These are phyloP conservation scores for Hypomyces rosellus DNA, from an alignment of 2,329 filamentous ascomycete species.

Conservation along the genomic window DNA sequence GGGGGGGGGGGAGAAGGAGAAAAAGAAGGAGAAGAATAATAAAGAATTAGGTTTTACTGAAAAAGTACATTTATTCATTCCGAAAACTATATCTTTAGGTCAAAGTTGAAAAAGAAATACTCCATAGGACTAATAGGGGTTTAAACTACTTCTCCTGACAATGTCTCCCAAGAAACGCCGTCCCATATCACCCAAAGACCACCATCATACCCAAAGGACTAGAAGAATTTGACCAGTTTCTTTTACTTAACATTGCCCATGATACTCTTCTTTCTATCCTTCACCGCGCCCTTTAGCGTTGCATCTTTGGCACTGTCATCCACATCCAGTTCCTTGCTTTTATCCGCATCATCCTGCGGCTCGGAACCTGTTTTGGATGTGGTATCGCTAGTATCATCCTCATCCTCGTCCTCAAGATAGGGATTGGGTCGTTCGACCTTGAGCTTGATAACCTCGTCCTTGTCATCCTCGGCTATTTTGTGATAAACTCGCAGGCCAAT, in stretches of 20 bases:
- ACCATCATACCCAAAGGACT: neutral
- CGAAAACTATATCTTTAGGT: no score
- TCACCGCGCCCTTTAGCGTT: slow-evolving; percentile 29
- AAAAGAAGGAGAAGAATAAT: no score
- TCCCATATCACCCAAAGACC: neutral
- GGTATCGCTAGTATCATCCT: slow-evolving; percentile 17
- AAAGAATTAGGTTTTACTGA: no score
- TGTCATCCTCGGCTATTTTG: slow-evolving; percentile 32
- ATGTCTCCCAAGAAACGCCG: no score
- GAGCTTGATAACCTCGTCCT: slow-evolving; percentile 31
- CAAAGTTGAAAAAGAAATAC: no score
- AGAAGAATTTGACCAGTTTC: neutral
- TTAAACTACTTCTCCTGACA: no score
- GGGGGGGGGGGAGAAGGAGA: no score
- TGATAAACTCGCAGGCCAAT: slow-evolving; percentile 57
- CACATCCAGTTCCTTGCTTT: slow-evolving; percentile 25
- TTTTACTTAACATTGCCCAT: slow-evolving; percentile 17
- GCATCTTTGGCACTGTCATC: slow-evolving; percentile 42
- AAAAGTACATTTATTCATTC: no score
- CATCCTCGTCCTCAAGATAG: slow-evolving; percentile 22
- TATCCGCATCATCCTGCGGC: neutral
- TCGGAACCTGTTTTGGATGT: neutral
- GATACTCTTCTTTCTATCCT: slow-evolving; percentile 31
- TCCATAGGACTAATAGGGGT: no score
- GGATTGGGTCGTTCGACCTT: slow-evolving; percentile 34